Evolutionary conservation across 2,329 filamentous ascomycete genomes (phyloP).

Genomic region (Fusarium lyarnte): DNA sequence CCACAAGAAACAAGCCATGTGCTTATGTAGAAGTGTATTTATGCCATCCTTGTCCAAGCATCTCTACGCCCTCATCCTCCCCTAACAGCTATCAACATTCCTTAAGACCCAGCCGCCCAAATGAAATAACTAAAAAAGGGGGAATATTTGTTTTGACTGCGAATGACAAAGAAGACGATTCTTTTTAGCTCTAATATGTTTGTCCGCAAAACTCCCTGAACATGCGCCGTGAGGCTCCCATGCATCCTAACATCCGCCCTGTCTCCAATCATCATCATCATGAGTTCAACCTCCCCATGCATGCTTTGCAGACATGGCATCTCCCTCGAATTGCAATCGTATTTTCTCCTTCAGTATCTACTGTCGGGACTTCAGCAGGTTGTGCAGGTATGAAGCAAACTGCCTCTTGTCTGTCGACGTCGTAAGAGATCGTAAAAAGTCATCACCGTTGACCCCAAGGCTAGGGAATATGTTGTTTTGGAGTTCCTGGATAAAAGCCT

Average conservation of each 20-base stretch:
- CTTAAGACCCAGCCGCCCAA: constrained; percentile 23
- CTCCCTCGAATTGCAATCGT: constrained; percentile 2
- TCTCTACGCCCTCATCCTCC: neutral
- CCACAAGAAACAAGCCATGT: neutral
- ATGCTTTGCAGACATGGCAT: constrained; percentile 1
- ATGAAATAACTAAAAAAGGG: constrained; percentile 32
- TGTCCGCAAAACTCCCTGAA: constrained; percentile 44
- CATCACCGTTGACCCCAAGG: constrained; percentile 70
- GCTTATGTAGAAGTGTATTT: constrained; percentile 18
- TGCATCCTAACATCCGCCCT: constrained; percentile 4
- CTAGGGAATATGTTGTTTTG: constrained; percentile 70
- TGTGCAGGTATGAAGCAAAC: constrained; percentile 71
- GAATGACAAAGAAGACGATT: constrained; percentile 42
- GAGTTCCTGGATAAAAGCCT: constrained; percentile 78
- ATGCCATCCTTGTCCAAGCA: constrained; percentile 19
- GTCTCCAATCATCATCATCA: constrained; percentile 23
- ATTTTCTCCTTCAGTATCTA: constrained; percentile 26
- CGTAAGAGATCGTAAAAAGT: constrained; percentile 68
- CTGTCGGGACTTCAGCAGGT: constrained; percentile 60
- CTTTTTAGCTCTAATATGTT: constrained; percentile 45
- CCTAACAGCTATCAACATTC: constrained; percentile 8
- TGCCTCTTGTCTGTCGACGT: constrained; percentile 68
- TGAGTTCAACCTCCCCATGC: constrained; percentile 18
- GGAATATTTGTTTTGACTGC: constrained; percentile 40
- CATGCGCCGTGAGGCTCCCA: constrained; percentile 43